Evolutionary conservation across 805 yeast species (phyloP), one percentile per base, ranked within the genome.

Genomic region (Hanseniaspora occidentalis): DNA sequence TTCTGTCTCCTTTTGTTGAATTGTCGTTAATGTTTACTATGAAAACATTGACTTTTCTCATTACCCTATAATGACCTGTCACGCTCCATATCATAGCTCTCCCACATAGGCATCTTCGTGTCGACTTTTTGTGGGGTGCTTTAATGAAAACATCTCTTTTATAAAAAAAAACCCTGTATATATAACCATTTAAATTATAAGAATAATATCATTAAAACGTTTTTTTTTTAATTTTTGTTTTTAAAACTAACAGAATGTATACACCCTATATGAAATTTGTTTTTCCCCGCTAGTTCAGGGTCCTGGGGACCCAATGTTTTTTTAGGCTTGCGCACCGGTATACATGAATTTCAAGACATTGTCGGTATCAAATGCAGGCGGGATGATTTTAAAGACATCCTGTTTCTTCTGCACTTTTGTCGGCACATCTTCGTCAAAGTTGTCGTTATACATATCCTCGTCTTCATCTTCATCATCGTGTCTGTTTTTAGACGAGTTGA

Each of bases 391-490:
- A 9, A 29, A 29, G 16, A 29, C 8, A 41, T 23, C 44, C 27
- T 54, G 33, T 53, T 55, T n/a, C 43, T 43, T 9, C 37, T 42
- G 23, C 36, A n/a, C n/a, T n/a, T n/a, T 40, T 3, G 24, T 29
- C 3, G 45, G 38, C 6, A 43, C 39, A 4, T 52, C 52, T n/a
- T 52, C 45, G n/a, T 40, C 46, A 21, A 40, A 42, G 8, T 33
- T 38, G 11, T 41, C 50, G 8, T 38, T 39, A 9, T 29, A 25
- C 1, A 39, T 42, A 19, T 43, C 48, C 18, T 42, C 47, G 24
- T 62, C 65, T 1, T 60, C 37, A 40, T 79, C 82, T 25, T 68
- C 66, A 31, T 67, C 69, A 0, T 79, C 73, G 29, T 68, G 57
- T 47, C 75, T 11, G 21, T 26, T 3, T 27, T 21, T 24, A n/a